phyloP scores from a whole-genome alignment of 2,329 filamentous ascomycete species.

The Diaporthe vexans region DNA sequence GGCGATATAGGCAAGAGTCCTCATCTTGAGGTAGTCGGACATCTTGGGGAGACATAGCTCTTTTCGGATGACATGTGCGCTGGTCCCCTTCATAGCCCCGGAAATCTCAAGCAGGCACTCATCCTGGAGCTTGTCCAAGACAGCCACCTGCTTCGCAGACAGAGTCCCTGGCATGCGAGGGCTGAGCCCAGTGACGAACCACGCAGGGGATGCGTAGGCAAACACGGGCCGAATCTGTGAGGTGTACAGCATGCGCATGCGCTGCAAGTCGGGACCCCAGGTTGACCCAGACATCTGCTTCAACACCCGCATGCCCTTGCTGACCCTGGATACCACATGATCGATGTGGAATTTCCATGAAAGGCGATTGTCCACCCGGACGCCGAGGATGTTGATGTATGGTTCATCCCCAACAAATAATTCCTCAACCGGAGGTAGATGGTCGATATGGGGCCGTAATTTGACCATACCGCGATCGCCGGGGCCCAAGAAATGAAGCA shows the following conservation, averaged over 20 bases:
- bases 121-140: neutral
- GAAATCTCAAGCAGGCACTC: neutral
- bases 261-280: neutral
- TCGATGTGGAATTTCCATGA: conserved; percentile 4
- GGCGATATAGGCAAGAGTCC: neutral
- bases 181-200: neutral
- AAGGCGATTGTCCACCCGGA: conserved; percentile 2
- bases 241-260: neutral
- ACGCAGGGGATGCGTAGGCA: conserved; percentile 1
- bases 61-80: neutral
- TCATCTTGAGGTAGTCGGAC: neutral
- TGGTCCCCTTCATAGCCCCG: neutral
- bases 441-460: neutral
- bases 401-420: neutral
- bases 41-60: neutral
- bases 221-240: neutral
- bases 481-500: neutral
- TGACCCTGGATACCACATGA: neutral
- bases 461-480: neutral
- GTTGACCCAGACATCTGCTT: neutral
- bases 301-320: neutral
- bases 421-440: neutral
- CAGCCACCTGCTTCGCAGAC: neutral
- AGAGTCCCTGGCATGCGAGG: neutral
- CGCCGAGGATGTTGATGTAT: neutral